Percentiles rank a stretch among this genome's conserved stretches.
Conservation (phyloP, 2,329 filamentous ascomycete species). For the Mycosphaerella sp. region DNA sequence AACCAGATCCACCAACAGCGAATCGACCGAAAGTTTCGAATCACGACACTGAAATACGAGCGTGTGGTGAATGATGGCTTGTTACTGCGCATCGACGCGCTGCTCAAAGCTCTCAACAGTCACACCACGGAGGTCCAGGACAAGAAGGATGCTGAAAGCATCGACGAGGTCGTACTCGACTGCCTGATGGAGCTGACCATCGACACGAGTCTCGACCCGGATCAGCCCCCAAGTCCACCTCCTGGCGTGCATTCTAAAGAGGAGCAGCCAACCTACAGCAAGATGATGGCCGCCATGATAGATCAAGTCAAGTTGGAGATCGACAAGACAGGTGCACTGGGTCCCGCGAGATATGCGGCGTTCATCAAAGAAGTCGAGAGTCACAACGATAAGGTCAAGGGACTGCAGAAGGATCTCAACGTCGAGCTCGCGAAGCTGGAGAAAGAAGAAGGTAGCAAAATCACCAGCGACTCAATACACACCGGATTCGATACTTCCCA, state of each 20-base stretch:
- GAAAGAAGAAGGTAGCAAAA: conserved; percentile 78
- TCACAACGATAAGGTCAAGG: conserved; percentile 71
- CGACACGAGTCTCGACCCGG: conserved; percentile 61
- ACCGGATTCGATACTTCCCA: conserved; percentile 86
- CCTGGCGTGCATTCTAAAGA: conserved; percentile 71
- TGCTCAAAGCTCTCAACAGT: conserved; percentile 67
- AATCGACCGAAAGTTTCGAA: conserved; percentile 76
- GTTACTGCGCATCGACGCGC: conserved; percentile 70
- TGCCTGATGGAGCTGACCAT: conserved; percentile 68
- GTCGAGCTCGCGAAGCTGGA: conserved; percentile 74
- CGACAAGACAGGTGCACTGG: conserved; percentile 60
- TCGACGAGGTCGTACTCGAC: conserved; percentile 81
- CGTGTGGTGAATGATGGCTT: conserved; percentile 88
- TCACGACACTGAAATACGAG: conserved; percentile 88
- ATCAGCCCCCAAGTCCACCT: conserved; percentile 70
- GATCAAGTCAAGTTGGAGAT: conserved; percentile 87
- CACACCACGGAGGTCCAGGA: conserved; percentile 60
- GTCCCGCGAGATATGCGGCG: conserved; percentile 55
- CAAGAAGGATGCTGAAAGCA: conserved; percentile 51
- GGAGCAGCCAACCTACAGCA: conserved; percentile 77
- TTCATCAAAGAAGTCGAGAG: conserved; percentile 73
- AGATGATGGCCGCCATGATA: conserved; percentile 96
- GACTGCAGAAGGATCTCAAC: conserved; percentile 68
- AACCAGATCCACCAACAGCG: conserved; percentile 93
- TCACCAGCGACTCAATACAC: conserved; percentile 84